These are phyloP conservation scores for Mortierella hygrophila DNA, from an alignment of 192 early-diverging fungal species.

Conservation along the genomic window DNA sequence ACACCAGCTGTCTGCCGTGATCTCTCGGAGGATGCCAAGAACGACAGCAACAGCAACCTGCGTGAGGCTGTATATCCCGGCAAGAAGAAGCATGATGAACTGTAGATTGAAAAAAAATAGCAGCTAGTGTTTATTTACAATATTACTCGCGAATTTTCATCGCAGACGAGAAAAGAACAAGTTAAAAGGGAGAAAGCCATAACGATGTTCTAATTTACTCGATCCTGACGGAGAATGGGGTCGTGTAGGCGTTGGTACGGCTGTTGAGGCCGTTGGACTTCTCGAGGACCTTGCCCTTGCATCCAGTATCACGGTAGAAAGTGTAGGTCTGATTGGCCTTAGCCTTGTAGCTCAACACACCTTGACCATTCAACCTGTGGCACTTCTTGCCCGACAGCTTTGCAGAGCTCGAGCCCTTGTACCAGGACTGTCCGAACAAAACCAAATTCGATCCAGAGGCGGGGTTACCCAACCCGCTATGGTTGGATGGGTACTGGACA, in stretches of 20 bases:
- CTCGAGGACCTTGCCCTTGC: constrained; percentile 11
- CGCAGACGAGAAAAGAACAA: not conserved
- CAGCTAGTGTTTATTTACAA: not conserved
- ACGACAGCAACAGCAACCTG: not conserved
- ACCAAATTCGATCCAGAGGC: constrained; percentile 11
- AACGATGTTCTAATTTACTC: not conserved
- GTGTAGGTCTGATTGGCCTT: constrained; percentile 10
- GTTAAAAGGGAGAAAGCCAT: not conserved
- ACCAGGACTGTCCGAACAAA: constrained; percentile 5
- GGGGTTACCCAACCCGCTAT: not conserved
- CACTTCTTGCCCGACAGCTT: constrained; percentile 6
- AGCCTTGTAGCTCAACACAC: constrained; percentile 12
- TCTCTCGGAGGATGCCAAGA: not conserved
- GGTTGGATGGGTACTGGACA: constrained; percentile 13
- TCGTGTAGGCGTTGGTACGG: constrained; percentile 15
- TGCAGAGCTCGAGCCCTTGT: not conserved
- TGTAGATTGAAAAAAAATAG: not conserved
- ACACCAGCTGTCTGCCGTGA: constrained; percentile 86
- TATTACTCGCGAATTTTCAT: not conserved
- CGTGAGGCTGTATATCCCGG: not conserved
- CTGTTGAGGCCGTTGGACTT: constrained; percentile 14
- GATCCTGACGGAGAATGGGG: constrained; percentile 13
- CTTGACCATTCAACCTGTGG: not conserved
- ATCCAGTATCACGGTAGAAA: constrained; percentile 12
- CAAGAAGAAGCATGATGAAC: not conserved